Conservation (phyloP, 2,329 filamentous ascomycete genomes). For the Aspergillus clavatus region DNA sequence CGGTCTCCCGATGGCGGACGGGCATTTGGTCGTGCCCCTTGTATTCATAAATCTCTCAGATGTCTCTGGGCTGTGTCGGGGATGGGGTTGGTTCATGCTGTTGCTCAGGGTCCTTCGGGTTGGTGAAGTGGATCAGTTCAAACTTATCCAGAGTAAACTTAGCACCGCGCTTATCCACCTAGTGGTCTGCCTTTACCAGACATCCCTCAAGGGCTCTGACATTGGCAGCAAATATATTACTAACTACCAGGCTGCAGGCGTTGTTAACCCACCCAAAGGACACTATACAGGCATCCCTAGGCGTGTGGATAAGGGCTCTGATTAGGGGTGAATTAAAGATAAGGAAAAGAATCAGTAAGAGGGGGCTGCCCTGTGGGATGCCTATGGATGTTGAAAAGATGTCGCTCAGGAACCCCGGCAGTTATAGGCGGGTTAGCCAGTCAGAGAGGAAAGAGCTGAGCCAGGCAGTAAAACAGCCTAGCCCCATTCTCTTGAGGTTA, state of each 20-base stretch:
- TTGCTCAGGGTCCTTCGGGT: not conserved
- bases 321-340: no score
- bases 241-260: no score
- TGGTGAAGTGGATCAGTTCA: constrained; percentile 6
- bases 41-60: not conserved
- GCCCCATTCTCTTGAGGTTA: constrained; percentile 2
- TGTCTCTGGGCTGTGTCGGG: not conserved
- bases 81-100: no score
- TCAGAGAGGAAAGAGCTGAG: constrained; percentile 2
- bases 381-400: not conserved
- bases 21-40: not conserved
- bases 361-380: no score
- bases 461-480: not conserved
- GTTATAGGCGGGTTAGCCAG: not conserved
- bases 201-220: no score
- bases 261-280: no score
- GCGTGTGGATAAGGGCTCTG: no score
- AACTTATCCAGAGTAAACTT: constrained; percentile 9
- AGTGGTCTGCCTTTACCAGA: no score
- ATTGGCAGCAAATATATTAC: no score
- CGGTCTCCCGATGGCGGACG: not conserved
- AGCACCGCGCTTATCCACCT: not conserved
- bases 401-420: not conserved
- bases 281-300: no score
- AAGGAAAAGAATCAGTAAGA: no score